Conservation (phyloP, 169 alveolate species). For the Plasmodium gonderi region DNA sequence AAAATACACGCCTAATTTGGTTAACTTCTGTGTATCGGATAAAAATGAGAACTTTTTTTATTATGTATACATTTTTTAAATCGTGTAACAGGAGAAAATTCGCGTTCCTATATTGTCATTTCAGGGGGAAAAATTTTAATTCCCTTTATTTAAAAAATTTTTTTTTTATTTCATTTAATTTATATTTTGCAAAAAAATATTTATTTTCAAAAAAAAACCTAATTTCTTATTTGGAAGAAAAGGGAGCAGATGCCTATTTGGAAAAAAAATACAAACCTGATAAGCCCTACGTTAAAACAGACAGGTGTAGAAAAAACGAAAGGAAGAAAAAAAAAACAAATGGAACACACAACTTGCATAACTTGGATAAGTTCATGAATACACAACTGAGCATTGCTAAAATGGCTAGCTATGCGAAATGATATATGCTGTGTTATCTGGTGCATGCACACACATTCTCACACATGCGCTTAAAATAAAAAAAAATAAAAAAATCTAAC, state of each 20-base stretch:
- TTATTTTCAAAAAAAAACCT: constrained; percentile 9
- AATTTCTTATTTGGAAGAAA: constrained; percentile 41
- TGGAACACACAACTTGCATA: no score
- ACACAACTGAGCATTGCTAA: no score
- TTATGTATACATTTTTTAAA: not conserved
- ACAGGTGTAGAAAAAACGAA: constrained; percentile 21
- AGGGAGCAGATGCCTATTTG: constrained; percentile 24
- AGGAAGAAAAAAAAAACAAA: not conserved
- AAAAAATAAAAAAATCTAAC: no score
- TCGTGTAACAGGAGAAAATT: not conserved
- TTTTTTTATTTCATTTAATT: constrained; percentile 37
- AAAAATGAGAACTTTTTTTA: not conserved
- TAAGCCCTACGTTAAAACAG: constrained; percentile 44
- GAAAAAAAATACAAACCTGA: constrained; percentile 53
- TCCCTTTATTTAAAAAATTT: not conserved
- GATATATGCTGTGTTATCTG: not conserved
- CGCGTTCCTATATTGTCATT: not conserved
- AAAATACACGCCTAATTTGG: not conserved
- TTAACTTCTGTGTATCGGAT: not conserved
- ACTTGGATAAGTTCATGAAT: no score
- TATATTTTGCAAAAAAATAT: constrained; percentile 30
- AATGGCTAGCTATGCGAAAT: not conserved
- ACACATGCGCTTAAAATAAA: not conserved
- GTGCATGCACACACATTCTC: not conserved
- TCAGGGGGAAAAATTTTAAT: not conserved